These are phyloP conservation scores for Sclerotinia borealis DNA, from an alignment of 2,329 filamentous ascomycete species.

Conservation along the genomic window DNA sequence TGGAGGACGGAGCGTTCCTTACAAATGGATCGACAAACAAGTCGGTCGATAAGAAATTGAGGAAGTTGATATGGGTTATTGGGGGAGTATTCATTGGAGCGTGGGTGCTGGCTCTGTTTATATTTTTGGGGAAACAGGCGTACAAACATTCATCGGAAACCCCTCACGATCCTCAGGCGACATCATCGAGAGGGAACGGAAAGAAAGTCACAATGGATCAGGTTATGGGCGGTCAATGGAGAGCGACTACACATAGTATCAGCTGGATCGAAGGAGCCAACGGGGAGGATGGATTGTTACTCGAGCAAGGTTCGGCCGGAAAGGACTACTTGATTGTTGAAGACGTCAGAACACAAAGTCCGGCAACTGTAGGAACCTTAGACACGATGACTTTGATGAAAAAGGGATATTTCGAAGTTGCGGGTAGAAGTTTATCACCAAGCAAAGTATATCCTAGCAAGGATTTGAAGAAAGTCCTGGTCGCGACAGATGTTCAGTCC, in stretches of 20 bases:
- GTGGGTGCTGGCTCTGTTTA: constrained; percentile 62
- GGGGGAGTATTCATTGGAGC: constrained; percentile 55
- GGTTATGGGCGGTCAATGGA: constrained; percentile 61
- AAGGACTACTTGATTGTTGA: constrained; percentile 80
- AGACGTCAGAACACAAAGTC: constrained; percentile 62
- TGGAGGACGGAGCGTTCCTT: constrained; percentile 39
- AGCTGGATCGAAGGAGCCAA: constrained; percentile 70
- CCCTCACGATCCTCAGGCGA: constrained; percentile 63
- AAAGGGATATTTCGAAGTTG: constrained; percentile 53
- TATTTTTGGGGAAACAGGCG: constrained; percentile 59
- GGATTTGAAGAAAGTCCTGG: constrained; percentile 77
- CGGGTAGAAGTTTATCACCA: constrained; percentile 50
- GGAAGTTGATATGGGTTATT: constrained; percentile 50
- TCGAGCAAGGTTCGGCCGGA: constrained; percentile 57
- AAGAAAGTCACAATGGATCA: constrained; percentile 70
- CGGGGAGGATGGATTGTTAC: constrained; percentile 76
- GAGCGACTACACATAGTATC: constrained; percentile 56
- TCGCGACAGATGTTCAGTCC: constrained; percentile 64
- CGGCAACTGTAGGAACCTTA: constrained; percentile 36
- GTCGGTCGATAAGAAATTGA: constrained; percentile 59
- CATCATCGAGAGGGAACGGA: constrained; percentile 53
- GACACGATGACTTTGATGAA: constrained; percentile 71
- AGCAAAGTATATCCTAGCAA: constrained; percentile 66
- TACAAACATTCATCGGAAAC: constrained; percentile 60
- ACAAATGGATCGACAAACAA: constrained; percentile 36